A percentile compares a stretch with the other conserved stretches of the same genome.
These are phyloP conservation scores for Neoarthrinium moseri DNA, from an alignment of 2,329 filamentous ascomycete genomes.

Conservation along the genomic window DNA sequence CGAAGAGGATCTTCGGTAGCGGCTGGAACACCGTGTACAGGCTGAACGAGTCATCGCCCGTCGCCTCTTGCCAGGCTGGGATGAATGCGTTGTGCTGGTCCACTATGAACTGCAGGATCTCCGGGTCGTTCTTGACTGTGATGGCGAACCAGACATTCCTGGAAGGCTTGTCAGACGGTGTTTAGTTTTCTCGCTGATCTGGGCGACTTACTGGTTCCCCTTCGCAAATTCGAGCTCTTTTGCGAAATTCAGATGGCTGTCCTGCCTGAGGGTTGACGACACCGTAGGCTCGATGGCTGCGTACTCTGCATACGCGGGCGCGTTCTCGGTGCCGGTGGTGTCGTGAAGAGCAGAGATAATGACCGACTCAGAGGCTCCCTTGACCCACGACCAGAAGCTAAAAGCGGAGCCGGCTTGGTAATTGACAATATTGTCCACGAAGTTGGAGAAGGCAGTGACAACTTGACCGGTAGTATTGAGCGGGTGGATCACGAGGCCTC, in stretches of 20 bases:
- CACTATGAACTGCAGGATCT: constrained; percentile 33
- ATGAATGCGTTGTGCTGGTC: constrained; percentile 29
- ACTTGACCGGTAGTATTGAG: constrained; percentile 8
- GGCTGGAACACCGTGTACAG: constrained; percentile 29
- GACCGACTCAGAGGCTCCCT: constrained; percentile 7
- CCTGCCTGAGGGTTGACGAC: constrained; percentile 10
- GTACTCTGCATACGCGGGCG: constrained; percentile 14
- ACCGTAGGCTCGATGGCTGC: constrained; percentile 11
- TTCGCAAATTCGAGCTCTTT: constrained; percentile 11
- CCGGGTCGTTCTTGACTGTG: constrained; percentile 14
- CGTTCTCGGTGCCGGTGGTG: constrained; percentile 9
- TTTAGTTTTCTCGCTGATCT: no score
- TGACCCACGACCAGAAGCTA: constrained; percentile 13
- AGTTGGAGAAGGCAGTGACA: constrained; percentile 15
- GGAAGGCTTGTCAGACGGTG: not conserved
- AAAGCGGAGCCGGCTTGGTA: constrained; percentile 13
- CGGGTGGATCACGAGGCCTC: constrained; percentile 12
- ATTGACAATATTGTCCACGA: constrained; percentile 11
- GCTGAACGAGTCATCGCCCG: not conserved
- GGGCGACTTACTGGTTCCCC: constrained; percentile 8
- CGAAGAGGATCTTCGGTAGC: constrained; percentile 33
- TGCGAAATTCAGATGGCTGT: constrained; percentile 10
- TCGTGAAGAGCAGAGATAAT: constrained; percentile 14
- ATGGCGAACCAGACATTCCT: constrained; percentile 13
- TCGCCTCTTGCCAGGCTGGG: not conserved